These are phyloP conservation scores for Wickerhamomyces ciferrii DNA, from an alignment of 805 yeast genomes.

Conservation along the genomic window DNA sequence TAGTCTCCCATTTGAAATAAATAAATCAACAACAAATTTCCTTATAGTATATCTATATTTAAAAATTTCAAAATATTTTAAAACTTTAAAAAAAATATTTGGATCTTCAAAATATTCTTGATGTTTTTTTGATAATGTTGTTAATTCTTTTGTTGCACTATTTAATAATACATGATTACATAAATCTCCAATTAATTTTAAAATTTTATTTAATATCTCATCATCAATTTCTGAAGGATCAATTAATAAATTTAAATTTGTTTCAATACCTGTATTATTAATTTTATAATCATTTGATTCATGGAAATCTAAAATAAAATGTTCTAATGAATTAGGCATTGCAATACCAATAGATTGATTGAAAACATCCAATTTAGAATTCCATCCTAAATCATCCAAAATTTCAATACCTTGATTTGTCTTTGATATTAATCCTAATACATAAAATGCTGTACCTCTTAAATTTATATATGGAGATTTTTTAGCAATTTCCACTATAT, in stretches of 20 bases:
- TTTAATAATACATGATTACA: conserved; percentile 50
- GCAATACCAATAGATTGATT: conserved; percentile 38
- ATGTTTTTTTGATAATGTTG: conserved; percentile 41
- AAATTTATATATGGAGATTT: conserved; percentile 50
- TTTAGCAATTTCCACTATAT: conserved; percentile 46
- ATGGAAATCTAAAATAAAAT: conserved; percentile 19
- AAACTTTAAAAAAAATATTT: conserved; percentile 46
- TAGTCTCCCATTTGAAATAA: conserved; percentile 42
- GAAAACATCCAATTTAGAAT: conserved; percentile 37
- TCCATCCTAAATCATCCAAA: conserved; percentile 79
- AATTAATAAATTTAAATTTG: no score
- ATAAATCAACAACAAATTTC: conserved; percentile 59
- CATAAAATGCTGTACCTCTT: conserved; percentile 73
- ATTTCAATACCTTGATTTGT: conserved; percentile 81
- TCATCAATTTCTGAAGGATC: conserved; percentile 16
- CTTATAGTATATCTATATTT: conserved; percentile 59
- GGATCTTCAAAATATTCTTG: conserved; percentile 52
- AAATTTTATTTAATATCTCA: conserved; percentile 23
- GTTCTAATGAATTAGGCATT: conserved; percentile 30
- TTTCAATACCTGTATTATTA: no score
- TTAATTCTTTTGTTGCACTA: conserved; percentile 53
- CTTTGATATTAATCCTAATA: conserved; percentile 65
- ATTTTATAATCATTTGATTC: conserved; percentile 4
- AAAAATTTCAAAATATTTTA: conserved; percentile 48
- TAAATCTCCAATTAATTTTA: conserved; percentile 42